Base-by-base conservation (phyloP, 2,329 filamentous ascomycete species). In the Ilyonectria sp. region DNA sequence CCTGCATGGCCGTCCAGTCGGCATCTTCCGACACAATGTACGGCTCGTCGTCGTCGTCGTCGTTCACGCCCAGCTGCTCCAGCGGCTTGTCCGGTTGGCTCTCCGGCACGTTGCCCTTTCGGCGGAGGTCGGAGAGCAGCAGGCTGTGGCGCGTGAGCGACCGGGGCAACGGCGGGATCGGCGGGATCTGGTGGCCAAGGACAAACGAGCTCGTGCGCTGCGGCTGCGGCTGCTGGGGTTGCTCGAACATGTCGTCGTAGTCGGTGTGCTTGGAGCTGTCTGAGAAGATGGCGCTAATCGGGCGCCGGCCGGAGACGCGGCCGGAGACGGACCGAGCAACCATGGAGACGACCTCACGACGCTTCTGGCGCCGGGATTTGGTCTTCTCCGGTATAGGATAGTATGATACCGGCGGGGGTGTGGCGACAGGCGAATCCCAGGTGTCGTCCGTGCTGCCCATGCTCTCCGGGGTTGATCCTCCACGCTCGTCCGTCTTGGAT, bases 1-100 rank as follows among this genome's bases (percentile, higher is more conserved):
- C 74, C 65, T 82, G 78, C 80, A 82, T 81, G 10, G 76, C 76
- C 10, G 74, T 71, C 80, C 80, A 82, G 60, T 83, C 80, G 17
- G 77, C 76, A 21, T 78, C 76, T 19, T 82, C 79, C 5, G 71
- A 46, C 29, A 75, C 47, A 9, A 77, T 68, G 44, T 74, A 75
- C 11, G 76, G 71, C 53, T 80, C 74, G 21, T 76, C 75, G 19
- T 74, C 68, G 21, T 74, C 68, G 21, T 74, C 70, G n/a, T 74
- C 67, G 29, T 40, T 17, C 6, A 35, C 6, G 33, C 55, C 26
- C 19, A 15, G 47, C 35, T 46, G 62, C 26, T 33, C 19, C 35
- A 21, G 19, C 31, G 55, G 19, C 19, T 53, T 13, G 44, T 43
- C 26, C 21, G 40, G 40, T 17, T 43, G 40, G 2, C 58, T 61